phyloP scores from a whole-genome alignment of 306 rosid species.

The Hylodesmum podocarpum region DNA sequence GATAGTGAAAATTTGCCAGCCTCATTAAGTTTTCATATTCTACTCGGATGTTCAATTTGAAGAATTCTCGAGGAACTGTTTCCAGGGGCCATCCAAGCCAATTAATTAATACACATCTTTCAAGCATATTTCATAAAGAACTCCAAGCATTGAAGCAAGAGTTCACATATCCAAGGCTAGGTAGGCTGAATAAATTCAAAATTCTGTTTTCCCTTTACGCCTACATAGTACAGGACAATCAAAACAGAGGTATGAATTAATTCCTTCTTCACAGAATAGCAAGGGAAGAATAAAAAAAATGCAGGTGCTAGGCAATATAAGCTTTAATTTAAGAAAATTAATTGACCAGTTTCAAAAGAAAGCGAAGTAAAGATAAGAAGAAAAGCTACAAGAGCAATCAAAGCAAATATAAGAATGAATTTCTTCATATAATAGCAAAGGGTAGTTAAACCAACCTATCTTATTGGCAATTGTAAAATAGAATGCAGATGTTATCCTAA shows the following conservation, averaged over 20 bases:
- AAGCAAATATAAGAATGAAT: background rate
- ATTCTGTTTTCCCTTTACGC: background rate
- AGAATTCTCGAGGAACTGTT: constrained; percentile 11
- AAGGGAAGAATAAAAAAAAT: background rate
- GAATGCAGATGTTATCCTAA: constrained; percentile 5
- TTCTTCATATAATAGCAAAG: too few relatives aligned
- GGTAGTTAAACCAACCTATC: too few relatives aligned
- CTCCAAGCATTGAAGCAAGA: background rate
- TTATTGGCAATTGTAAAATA: background rate
- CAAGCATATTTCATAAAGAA: background rate
- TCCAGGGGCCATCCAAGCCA: background rate
- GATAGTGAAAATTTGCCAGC: background rate
- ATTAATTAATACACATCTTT: constrained; percentile 2
- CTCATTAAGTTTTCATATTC: background rate
- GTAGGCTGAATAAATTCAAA: background rate
- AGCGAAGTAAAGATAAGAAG: background rate
- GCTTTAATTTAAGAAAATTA: background rate
- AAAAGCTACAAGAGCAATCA: background rate
- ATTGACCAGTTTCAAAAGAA: constrained; percentile 14
- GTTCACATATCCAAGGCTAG: background rate
- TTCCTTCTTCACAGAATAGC: background rate
- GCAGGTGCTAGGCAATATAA: constrained; percentile 13
- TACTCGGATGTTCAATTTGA: background rate
- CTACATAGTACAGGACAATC: background rate
- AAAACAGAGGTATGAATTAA: background rate